These are phyloP conservation scores for Didymella exigua DNA, from an alignment of 2,329 filamentous ascomycete species.

Conservation along the genomic window DNA sequence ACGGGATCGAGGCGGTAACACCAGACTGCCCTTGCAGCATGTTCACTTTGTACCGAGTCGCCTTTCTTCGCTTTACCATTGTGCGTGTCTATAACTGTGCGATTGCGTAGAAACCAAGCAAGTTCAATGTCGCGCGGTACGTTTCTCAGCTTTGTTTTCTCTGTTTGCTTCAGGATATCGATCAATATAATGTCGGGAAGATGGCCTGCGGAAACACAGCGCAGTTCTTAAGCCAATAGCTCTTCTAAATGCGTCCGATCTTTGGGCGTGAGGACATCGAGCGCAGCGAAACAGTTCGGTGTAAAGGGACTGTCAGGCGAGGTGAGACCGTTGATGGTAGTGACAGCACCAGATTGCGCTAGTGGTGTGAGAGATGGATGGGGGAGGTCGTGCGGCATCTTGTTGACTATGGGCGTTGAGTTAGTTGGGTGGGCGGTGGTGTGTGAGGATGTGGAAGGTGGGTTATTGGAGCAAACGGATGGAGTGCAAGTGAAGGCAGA, in stretches of 20 bases:
- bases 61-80: too few species aligned
- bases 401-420: not conserved
- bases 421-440: not conserved
- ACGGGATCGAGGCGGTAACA: constrained; percentile 27
- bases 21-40: constrained; percentile 28
- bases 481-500: not conserved
- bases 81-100: not conserved
- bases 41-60: too few species aligned
- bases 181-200: constrained; percentile 14
- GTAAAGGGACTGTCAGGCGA: too few species aligned
- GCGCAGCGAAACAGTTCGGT: not conserved
- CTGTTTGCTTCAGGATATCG: constrained; percentile 18
- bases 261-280: not conserved
- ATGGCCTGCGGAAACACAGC: constrained; percentile 15
- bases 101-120: constrained; percentile 28
- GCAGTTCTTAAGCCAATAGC: constrained; percentile 13
- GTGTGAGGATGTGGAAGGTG: not conserved
- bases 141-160: constrained; percentile 11
- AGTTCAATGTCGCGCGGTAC: constrained; percentile 31
- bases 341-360: not conserved
- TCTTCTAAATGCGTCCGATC: not conserved
- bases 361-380: not conserved
- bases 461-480: not conserved
- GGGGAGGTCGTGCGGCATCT: not conserved
- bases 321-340: too few species aligned